Conservation (phyloP, 495 filamentous ascomycete genomes). For the Annulohypoxylon moriforme region DNA sequence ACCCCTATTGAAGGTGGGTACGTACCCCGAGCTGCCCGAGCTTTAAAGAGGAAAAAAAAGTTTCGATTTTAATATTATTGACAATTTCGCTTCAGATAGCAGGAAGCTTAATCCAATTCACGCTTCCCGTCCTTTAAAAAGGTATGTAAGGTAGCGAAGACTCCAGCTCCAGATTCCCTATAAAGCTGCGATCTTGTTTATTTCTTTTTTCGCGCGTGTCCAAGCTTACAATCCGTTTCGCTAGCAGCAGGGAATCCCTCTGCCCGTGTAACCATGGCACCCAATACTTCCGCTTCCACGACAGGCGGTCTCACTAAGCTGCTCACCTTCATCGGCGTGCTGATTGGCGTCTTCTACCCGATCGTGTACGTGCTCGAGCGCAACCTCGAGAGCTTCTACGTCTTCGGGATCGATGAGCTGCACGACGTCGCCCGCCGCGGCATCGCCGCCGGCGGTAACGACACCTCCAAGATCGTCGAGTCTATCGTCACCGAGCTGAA, state of each 20-base stretch:
- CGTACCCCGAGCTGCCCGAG: slow-evolving; percentile 3
- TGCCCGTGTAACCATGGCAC: slow-evolving; percentile 22
- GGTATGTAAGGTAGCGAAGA: background rate
- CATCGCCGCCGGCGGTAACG: slow-evolving; percentile 74
- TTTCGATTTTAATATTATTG: slow-evolving; percentile 5
- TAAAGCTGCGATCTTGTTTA: background rate
- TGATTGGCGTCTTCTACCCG: slow-evolving; percentile 69
- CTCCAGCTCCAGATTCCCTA: background rate
- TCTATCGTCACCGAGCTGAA: slow-evolving; percentile 70
- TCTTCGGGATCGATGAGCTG: slow-evolving; percentile 76
- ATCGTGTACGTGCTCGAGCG: slow-evolving; percentile 73
- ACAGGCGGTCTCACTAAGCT: slow-evolving; percentile 48
- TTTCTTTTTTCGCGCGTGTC: too few relatives aligned
- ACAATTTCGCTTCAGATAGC: slow-evolving; percentile 12
- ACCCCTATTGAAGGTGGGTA: slow-evolving; percentile 36
- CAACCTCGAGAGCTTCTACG: slow-evolving; percentile 78
- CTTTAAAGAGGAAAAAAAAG: slow-evolving; percentile 1
- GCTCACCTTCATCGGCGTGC: slow-evolving; percentile 68
- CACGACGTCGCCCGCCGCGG: slow-evolving; percentile 73
- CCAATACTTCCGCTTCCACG: slow-evolving; percentile 12
- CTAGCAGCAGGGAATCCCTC: background rate
- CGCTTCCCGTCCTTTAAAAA: background rate
- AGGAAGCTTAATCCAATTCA: background rate
- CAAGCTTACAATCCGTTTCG: too few relatives aligned
- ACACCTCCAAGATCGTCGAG: slow-evolving; percentile 74